Base-by-base conservation (phyloP, 345 rosid species). In the Moringa oleifera region DNA sequence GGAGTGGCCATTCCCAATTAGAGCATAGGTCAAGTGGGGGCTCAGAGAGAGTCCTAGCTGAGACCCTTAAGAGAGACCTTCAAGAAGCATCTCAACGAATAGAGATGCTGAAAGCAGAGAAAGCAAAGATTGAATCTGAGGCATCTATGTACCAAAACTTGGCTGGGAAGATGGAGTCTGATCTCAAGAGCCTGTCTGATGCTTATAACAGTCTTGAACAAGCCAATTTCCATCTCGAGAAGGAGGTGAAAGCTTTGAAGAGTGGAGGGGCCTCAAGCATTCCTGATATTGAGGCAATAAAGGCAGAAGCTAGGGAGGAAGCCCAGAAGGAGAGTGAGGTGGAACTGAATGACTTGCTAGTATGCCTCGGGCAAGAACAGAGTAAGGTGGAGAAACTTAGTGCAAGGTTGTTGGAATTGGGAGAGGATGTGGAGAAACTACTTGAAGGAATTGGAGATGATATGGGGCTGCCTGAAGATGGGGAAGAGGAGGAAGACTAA, bases 301-400 rank as follows among this genome's bases (percentile, higher is more conserved):
- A 80, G 62, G 96, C 80, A 16, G 96, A 85, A 68, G 97, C 93
- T 3, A 81, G 90, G 79, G 97, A 91, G 64, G 99, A 94, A 79
- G 96, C 97, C 16, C 90, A 77, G 85, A 90, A 84, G 74, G 99
- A 94, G 77, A 90, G 94, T 18, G 99, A 95, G 73, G 93, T 74
- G 10, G 99, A 95, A 66, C 75, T 95, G 71, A 95, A 80, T 17
- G 99, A 95, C 77, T 78, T 95, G 81, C 83, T 95, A 2, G 99
- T 95, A 15, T 95, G 99, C 77, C 89, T 95, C 0, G 99, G 99
- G 0, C 97, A 95, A 74, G 99, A 95, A 52, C 97, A 91, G 80
- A 95, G 95, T 73, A 87, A 78, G 79, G 99, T 89, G 65, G 99
- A 91, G 68, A 90, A 78, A 68, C 81, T 94, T 73, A 88, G 80